Evolutionary conservation across 257 asterid genomes (phyloP).

Genomic region (Solanum appendiculatum): DNA sequence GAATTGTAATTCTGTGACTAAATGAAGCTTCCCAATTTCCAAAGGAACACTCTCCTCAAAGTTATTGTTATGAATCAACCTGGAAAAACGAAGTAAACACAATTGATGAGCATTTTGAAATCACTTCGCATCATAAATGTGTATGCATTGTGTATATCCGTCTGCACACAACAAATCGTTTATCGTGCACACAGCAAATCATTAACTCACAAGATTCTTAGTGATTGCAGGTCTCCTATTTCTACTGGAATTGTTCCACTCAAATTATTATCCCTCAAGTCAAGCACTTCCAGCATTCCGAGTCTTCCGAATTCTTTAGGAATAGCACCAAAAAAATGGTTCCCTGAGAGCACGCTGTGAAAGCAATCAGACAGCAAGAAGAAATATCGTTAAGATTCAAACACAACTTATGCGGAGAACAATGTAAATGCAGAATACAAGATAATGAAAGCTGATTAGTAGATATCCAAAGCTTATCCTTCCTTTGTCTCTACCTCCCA

Average conservation of each 20-base stretch:
- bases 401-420: neutral
- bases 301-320: constrained; percentile 66
- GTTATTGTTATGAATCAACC: constrained; percentile 66
- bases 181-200: neutral
- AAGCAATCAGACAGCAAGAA: neutral
- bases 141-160: neutral
- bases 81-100: constrained; percentile 7
- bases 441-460: neutral
- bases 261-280: constrained; percentile 63
- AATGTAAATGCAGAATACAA: neutral
- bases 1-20: constrained; percentile 44
- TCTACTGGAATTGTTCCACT: constrained; percentile 68
- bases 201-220: constrained; percentile 51
- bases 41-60: constrained; percentile 61
- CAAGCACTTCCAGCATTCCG: constrained; percentile 50
- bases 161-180: neutral
- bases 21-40: constrained; percentile 59
- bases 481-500: neutral
- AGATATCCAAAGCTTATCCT: neutral
- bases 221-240: constrained; percentile 49
- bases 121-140: neutral
- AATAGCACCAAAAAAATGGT: constrained; percentile 55
- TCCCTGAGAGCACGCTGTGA: constrained; percentile 41
- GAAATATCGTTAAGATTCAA: neutral
- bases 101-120: neutral